Evolutionary conservation across 805 yeast species (phyloP).

Genomic region (Kazachstania viticola): DNA sequence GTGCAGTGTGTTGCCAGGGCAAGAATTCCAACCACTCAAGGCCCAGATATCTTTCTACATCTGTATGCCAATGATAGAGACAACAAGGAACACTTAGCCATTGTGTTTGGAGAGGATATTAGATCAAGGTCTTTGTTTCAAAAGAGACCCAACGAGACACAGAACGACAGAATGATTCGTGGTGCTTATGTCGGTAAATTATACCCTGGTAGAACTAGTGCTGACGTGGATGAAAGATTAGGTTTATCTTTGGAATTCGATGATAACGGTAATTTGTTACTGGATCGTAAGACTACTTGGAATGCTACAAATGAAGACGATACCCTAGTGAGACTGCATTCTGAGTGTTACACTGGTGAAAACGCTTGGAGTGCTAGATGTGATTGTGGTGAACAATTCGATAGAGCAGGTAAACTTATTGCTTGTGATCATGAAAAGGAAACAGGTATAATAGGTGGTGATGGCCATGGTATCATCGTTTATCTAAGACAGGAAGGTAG

Average conservation of each 20-base stretch:
- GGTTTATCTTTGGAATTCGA: constrained; percentile 33
- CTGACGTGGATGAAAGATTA: constrained; percentile 46
- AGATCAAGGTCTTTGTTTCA: constrained; percentile 64
- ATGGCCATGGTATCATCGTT: constrained; percentile 88
- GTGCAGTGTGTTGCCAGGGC: constrained; percentile 91
- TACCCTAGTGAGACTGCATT: constrained; percentile 78
- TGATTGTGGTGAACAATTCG: constrained; percentile 98
- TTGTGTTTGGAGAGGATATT: constrained; percentile 89
- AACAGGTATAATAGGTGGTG: constrained; percentile 36
- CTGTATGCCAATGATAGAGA: constrained; percentile 79
- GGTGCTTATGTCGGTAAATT: constrained; percentile 92
- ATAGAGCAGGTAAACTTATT: constrained; percentile 93
- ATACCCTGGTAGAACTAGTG: constrained; percentile 70
- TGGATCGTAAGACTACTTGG: constrained; percentile 18
- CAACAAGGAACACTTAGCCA: constrained; percentile 89
- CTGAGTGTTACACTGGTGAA: constrained; percentile 98
- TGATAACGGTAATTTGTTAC: constrained; percentile 16
- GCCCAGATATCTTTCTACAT: constrained; percentile 89
- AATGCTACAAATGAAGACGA: constrained; percentile 18
- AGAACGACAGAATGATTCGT: constrained; percentile 91
- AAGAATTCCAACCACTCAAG: constrained; percentile 89
- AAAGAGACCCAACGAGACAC: constrained; percentile 58
- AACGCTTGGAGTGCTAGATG: constrained; percentile 99
- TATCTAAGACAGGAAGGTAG: constrained; percentile 96
- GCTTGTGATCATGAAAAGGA: constrained; percentile 20